Base-by-base conservation (phyloP, 192 early-diverging fungal genomes). In the Mortierella alpina region DNA sequence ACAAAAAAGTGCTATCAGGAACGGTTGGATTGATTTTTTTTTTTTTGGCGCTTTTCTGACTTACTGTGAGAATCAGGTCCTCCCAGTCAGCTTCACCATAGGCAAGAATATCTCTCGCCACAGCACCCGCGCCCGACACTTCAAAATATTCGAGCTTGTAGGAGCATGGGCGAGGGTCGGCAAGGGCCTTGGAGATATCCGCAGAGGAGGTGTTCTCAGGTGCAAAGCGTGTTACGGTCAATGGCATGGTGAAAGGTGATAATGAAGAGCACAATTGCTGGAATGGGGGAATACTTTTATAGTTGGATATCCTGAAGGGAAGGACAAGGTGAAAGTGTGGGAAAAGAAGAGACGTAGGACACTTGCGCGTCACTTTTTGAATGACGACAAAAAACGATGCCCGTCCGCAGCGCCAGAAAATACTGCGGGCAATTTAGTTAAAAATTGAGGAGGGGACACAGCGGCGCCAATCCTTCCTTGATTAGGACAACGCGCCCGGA, bases 151-250 rank as follows among this genome's bases (percentile, higher is more conserved):
- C 68, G 44, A 70, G n/a, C 13, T 65, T 66, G 18, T 71, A 78
- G 48, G 68, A 59, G 4, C 44, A 49, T 12, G 67, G 61, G 7
- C 11, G 31, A 4, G 22, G 23, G 45, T 68, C 66, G 47, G 66
- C n/a, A 1, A 78, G 22, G 1, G 51, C 62, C 45, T 71, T 78
- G 61, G 63, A 46, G 12, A 70, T 22, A 18, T 71, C 75, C 31
- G 62, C 49, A 0, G 68, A 69, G 59, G 84, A 73, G 86, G 83
- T 20, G 80, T 48, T 22, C 70, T 72, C 66, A 8, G 74, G 67
- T 63, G 60, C 52, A 18, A 76, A 70, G 41, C 55, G 40, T 50
- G 62, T 53, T 1, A 69, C 46, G 0, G 74, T 76, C 46, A 64
- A 41, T 14, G 52, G 52, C 74, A 76, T 76, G 4, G 7, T 41